Evolutionary conservation across 805 yeast genomes (phyloP).

Genomic region (Nakazawaea laoshanensis): DNA sequence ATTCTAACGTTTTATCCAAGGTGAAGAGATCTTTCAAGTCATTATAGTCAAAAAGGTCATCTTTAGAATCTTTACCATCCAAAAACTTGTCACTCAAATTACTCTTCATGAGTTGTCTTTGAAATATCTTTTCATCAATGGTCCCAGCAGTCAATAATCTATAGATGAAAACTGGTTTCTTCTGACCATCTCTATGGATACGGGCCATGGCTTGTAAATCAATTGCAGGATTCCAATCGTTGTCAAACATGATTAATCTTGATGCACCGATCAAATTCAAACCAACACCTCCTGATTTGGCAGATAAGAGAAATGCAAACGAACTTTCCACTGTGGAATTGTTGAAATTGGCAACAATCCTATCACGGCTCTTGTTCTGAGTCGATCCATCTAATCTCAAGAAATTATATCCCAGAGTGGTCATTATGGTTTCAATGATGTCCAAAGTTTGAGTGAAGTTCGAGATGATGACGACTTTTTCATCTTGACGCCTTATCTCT

Average conservation of each 20-base stretch:
- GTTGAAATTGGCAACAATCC: slow-evolving; percentile 65
- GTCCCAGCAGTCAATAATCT: slow-evolving; percentile 82
- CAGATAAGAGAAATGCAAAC: slow-evolving; percentile 70
- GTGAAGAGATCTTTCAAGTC: slow-evolving; percentile 75
- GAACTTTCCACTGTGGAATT: slow-evolving; percentile 25
- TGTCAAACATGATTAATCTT: slow-evolving; percentile 74
- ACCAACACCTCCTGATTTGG: slow-evolving; percentile 93
- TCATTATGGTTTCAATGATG: slow-evolving; percentile 51
- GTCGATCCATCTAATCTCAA: slow-evolving; percentile 81
- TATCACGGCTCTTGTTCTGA: slow-evolving; percentile 54
- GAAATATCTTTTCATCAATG: slow-evolving; percentile 90
- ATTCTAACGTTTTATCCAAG: slow-evolving; percentile 34
- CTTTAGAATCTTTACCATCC: slow-evolving; percentile 36
- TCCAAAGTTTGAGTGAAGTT: slow-evolving; percentile 86
- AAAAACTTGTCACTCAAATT: slow-evolving; percentile 70
- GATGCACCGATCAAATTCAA: slow-evolving; percentile 87
- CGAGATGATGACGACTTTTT: slow-evolving; percentile 80
- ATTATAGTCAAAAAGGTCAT: slow-evolving; percentile 57
- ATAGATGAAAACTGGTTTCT: slow-evolving; percentile 67
- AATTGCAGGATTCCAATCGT: slow-evolving; percentile 95
- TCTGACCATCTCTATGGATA: slow-evolving; percentile 91
- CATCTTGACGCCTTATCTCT: slow-evolving; percentile 36
- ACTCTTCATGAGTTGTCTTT: slow-evolving; percentile 79
- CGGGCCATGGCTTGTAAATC: slow-evolving; percentile 96
- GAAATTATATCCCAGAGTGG: slow-evolving; percentile 38